Conservation (phyloP, 225 moss, liverwort and hornwort species). For the Sphagnum tenellum region DNA sequence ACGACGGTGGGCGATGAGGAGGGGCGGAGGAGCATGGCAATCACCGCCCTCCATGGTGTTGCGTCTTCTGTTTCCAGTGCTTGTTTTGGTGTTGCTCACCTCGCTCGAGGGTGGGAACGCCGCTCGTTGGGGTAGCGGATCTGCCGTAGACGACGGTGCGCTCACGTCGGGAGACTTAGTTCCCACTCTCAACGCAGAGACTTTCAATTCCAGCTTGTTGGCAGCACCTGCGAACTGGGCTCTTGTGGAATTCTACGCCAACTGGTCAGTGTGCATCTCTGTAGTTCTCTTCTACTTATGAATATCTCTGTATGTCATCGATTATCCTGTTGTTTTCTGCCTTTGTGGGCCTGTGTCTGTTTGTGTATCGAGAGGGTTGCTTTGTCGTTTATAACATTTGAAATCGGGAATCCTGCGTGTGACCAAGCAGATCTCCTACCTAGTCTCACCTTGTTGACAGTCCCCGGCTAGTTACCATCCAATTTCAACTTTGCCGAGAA, state of each 20-base stretch:
- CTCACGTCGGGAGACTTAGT: conserved; percentile 18
- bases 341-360: background rate
- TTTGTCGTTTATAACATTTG: background rate
- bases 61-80: no score
- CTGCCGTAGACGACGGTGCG: conserved; percentile 2
- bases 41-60: no score
- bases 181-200: conserved; percentile 53
- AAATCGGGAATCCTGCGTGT: no score
- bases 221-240: conserved; percentile 56
- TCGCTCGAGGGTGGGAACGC: conserved; percentile 4
- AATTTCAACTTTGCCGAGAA: no score
- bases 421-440: no score
- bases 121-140: conserved; percentile 15
- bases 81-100: background rate
- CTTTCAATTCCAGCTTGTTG: conserved; percentile 60
- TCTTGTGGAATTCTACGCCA: conserved; percentile 79
- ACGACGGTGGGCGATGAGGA: no score
- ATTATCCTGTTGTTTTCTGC: no score
- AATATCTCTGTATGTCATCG: background rate
- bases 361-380: no score
- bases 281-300: background rate
- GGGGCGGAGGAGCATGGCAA: no score
- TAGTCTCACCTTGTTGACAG: no score
- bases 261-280: conserved; percentile 33
- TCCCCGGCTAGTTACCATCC: no score